A percentile compares a stretch with the other conserved stretches of the same genome.
Conservation (phyloP, 2,329 filamentous ascomycete species). For the Xylaria polymorpha region DNA sequence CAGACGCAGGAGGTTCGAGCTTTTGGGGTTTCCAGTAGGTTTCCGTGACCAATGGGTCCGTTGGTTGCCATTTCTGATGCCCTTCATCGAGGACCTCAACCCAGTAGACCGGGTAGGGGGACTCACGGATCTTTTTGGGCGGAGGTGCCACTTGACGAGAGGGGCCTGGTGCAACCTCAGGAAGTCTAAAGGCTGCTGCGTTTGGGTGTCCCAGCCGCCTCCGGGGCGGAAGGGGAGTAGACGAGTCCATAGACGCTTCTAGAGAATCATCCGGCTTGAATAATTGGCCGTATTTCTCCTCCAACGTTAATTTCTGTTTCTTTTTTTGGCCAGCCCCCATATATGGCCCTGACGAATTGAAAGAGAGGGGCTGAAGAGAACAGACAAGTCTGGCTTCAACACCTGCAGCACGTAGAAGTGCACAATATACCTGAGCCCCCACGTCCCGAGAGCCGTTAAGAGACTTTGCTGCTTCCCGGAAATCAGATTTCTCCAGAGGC, state of each 20-base stretch:
- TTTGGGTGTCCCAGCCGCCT: slow-evolving; percentile 65
- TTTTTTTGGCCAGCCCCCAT: slow-evolving; percentile 57
- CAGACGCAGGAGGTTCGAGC: slow-evolving; percentile 85
- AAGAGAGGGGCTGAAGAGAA: slow-evolving; percentile 85
- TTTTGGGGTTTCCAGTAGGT: slow-evolving; percentile 78
- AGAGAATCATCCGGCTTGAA: slow-evolving; percentile 54
- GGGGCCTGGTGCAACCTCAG: slow-evolving; percentile 54
- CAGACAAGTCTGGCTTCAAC: slow-evolving; percentile 87
- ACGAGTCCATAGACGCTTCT: slow-evolving; percentile 48
- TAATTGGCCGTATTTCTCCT: slow-evolving; percentile 55
- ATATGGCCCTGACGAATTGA: slow-evolving; percentile 65
- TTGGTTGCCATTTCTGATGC: slow-evolving; percentile 89
- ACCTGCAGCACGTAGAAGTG: slow-evolving; percentile 83
- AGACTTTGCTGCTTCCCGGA: slow-evolving; percentile 74
- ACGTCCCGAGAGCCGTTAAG: slow-evolving; percentile 87
- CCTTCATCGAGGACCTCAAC: slow-evolving; percentile 89
- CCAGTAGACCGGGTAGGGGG: slow-evolving; percentile 89
- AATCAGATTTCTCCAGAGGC: slow-evolving; percentile 77
- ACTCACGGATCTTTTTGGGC: slow-evolving; percentile 69
- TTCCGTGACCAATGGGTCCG: slow-evolving; percentile 85
- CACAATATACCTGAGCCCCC: slow-evolving; percentile 91
- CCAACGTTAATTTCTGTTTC: slow-evolving; percentile 45
- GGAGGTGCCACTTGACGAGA: slow-evolving; percentile 50
- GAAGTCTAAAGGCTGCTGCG: slow-evolving; percentile 65
- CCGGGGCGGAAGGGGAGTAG: slow-evolving; percentile 53